These are phyloP conservation scores for Colletotrichum cereale DNA, from an alignment of 2,329 filamentous ascomycete species.

Conservation along the genomic window DNA sequence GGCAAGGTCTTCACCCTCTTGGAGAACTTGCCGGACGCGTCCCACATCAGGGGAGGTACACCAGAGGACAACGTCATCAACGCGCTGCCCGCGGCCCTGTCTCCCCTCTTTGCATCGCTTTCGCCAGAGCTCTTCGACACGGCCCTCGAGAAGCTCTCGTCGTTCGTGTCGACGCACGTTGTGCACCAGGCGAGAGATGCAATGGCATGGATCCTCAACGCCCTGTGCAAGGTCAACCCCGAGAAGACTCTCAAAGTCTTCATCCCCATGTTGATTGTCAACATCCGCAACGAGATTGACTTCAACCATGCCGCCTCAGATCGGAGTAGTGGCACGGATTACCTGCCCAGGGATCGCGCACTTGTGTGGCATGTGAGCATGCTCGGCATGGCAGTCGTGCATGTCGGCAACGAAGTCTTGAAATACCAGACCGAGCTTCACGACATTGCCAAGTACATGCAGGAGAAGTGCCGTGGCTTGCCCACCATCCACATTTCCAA, in stretches of 20 bases:
- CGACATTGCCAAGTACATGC: constrained; percentile 95
- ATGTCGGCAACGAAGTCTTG: constrained; percentile 90
- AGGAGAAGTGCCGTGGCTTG: constrained; percentile 92
- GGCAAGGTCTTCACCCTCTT: constrained; percentile 95
- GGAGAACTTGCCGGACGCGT: constrained; percentile 93
- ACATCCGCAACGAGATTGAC: constrained; percentile 96
- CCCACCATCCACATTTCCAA: constrained; percentile 97
- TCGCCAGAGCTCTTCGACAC: constrained; percentile 95
- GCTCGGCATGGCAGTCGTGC: constrained; percentile 97
- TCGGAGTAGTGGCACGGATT: constrained; percentile 91
- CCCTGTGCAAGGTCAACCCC: constrained; percentile 94
- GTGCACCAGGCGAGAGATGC: constrained; percentile 97
- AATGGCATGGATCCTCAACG: constrained; percentile 98
- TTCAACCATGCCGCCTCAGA: constrained; percentile 97
- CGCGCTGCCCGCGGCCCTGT: constrained; percentile 90
- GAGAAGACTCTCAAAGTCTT: constrained; percentile 93
- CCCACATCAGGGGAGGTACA: constrained; percentile 87
- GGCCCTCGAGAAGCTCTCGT: constrained; percentile 89
- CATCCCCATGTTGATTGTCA: constrained; percentile 88
- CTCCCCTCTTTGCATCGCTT: constrained; percentile 88
- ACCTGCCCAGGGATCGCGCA: constrained; percentile 90
- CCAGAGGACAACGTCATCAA: constrained; percentile 98
- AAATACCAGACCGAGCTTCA: constrained; percentile 91
- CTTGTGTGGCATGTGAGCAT: constrained; percentile 98
- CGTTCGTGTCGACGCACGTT: constrained; percentile 93